Evolutionary conservation across 345 rosid genomes (phyloP), one percentile per base, ranked within the genome.

Genomic region (Eucalyptus tenuipes): DNA sequence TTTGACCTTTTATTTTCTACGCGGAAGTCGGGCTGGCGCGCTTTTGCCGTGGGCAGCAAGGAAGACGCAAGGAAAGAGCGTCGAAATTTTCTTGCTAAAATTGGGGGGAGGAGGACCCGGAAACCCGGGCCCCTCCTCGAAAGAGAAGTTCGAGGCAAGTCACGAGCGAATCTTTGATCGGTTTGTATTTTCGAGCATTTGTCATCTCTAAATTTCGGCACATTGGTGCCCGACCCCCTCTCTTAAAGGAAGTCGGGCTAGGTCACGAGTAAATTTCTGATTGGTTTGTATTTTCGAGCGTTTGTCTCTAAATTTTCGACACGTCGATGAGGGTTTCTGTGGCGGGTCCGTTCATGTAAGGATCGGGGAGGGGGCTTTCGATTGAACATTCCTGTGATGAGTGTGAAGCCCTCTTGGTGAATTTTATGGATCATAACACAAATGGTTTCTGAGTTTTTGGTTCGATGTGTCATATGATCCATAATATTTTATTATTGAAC

Each of bases 351-450:
- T 20, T 52, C 25, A 3, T 52, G 25, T 52, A 3, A 20, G 57
- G 57, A 52, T 0, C 1, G 4, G 25, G 24, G 57, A 25, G 0
- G 57, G 0, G 13, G 2, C 29, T 55, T 55, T 55, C 0, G 13
- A 22, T 55, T 24, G 27, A 24, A 55, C 61, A 55, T 24, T 55
- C 3, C 61, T 1, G 6, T 10, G 61, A 24, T 25, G 29, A 24
- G 61, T 22, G 0, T 22, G 61, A 1, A 25, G 29, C 61, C 29
- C 61, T 24, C 6, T 22, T 4, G 13, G 29, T 2, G 20, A 0
- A 55, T 55, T 22, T 0, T 55, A 55, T 55, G 12, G 2, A 55
- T 24, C 27, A 24, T 55, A 25, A 4, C 61, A 9, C 13, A 24
- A 55, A 55, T 55, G 29, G 3, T 24, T 55, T 55, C 0, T 4